These are phyloP conservation scores for Colletotrichum scovillei DNA, from an alignment of 2,329 filamentous ascomycete species.

Conservation along the genomic window DNA sequence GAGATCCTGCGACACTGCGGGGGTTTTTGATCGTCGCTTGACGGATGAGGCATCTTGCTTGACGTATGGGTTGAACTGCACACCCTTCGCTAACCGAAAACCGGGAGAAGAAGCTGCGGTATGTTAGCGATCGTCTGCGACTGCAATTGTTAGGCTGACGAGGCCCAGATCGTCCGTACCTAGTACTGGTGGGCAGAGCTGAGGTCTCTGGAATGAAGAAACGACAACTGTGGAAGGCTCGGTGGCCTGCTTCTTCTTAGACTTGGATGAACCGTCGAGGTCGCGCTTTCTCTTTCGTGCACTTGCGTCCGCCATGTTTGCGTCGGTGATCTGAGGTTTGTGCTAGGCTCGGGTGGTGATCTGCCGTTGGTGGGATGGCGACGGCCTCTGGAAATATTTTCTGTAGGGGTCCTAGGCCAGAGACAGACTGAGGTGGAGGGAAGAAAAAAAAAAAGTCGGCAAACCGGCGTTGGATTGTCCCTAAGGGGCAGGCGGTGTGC, in stretches of 20 bases:
- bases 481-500: conserved; percentile 18
- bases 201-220: conserved; percentile 57
- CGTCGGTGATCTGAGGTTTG: background rate
- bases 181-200: conserved; percentile 63
- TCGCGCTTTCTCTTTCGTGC: conserved; percentile 67
- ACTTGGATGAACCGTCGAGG: conserved; percentile 52
- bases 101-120: conserved; percentile 45
- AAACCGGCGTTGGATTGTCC: conserved; percentile 18
- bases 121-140: background rate
- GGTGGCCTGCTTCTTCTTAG: conserved; percentile 61
- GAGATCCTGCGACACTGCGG: conserved; percentile 56
- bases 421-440: background rate
- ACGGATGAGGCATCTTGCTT: conserved; percentile 49
- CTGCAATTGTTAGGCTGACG: background rate
- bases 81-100: conserved; percentile 47
- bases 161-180: conserved; percentile 50
- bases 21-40: conserved; percentile 54
- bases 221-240: conserved; percentile 54
- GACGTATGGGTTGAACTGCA: conserved; percentile 62
- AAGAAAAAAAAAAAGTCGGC: conserved; percentile 32
- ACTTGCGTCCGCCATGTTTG: conserved; percentile 51
- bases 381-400: conserved; percentile 37
- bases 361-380: conserved; percentile 19
- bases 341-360: background rate
- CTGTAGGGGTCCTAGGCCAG: conserved; percentile 14